Conservation (phyloP, 2,329 filamentous ascomycete genomes). For the Venturia pyrina region DNA sequence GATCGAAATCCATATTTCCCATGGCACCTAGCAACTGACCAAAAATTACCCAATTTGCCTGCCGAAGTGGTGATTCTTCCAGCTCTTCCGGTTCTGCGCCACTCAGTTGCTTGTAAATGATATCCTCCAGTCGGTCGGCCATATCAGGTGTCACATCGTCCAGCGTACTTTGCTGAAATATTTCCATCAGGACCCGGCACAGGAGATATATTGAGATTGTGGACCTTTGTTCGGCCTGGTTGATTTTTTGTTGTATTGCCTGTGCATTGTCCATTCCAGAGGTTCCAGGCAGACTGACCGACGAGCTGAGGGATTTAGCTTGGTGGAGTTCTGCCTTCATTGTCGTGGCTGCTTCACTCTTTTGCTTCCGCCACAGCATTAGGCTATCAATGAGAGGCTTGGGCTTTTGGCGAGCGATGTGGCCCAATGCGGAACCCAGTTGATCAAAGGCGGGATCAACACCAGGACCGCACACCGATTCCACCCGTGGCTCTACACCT, state of each 20-base stretch:
- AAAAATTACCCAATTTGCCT: slow-evolving; percentile 94
- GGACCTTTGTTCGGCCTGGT: slow-evolving; percentile 63
- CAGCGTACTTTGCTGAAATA: slow-evolving; percentile 82
- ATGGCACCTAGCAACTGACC: slow-evolving; percentile 89
- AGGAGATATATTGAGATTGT: slow-evolving; percentile 94
- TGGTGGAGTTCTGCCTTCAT: slow-evolving; percentile 16
- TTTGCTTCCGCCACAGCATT: slow-evolving; percentile 96
- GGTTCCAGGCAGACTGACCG: slow-evolving; percentile 10
- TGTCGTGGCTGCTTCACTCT: slow-evolving; percentile 67
- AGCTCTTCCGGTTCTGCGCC: slow-evolving; percentile 77
- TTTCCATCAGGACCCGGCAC: slow-evolving; percentile 85
- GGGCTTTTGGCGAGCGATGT: slow-evolving; percentile 88
- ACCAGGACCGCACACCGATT: slow-evolving; percentile 81
- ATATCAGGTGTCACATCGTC: slow-evolving; percentile 78
- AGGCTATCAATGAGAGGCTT: slow-evolving; percentile 94
- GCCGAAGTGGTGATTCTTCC: slow-evolving; percentile 65
- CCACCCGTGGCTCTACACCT: slow-evolving; percentile 73
- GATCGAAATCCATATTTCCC: slow-evolving; percentile 83
- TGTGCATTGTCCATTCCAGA: slow-evolving; percentile 4
- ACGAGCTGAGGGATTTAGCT: background rate
- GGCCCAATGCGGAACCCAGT: slow-evolving; percentile 81
- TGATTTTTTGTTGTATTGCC: slow-evolving; percentile 17
- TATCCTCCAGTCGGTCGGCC: slow-evolving; percentile 86
- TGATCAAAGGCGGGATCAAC: slow-evolving; percentile 88
- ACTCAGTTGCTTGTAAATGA: slow-evolving; percentile 93